These are phyloP conservation scores for Oehlia diaphana DNA, from an alignment of 192 early-diverging fungal species.

Conservation along the genomic window DNA sequence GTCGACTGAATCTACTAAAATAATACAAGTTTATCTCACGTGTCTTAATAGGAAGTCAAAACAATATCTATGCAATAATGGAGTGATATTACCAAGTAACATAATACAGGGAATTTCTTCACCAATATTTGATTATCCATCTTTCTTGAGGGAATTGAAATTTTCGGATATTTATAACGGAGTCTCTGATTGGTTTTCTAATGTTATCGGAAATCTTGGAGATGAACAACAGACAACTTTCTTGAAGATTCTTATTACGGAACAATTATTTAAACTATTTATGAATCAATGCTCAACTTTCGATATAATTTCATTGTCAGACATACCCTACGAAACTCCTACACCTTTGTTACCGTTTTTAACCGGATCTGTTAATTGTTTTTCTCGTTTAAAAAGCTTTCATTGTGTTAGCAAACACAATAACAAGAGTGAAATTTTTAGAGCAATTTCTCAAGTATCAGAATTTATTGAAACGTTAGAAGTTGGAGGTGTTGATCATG, in stretches of 20 bases:
- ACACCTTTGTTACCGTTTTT: constrained; percentile 2
- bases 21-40: neutral
- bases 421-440: neutral
- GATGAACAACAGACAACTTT: neutral
- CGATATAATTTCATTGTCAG: constrained; percentile 2
- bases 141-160: constrained; percentile 12
- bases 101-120: neutral
- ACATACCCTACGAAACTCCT: neutral
- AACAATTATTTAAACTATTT: constrained; percentile 17
- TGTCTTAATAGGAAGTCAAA: constrained; percentile 2
- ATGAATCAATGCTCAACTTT: constrained; percentile 6
- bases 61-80: neutral
- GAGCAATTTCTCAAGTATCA: neutral
- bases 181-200: neutral
- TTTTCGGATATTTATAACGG: constrained; percentile 13
- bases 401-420: constrained; percentile 6
- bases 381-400: neutral
- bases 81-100: neutral
- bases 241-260: neutral
- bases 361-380: neutral
- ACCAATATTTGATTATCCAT: constrained; percentile 19
- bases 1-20: neutral
- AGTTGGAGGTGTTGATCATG: constrained; percentile 5
- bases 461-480: neutral
- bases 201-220: neutral